Percentiles rank a stretch among this genome's conserved stretches.
Conservation (phyloP, 306 rosid genomes). For the Quercus dentata region DNA sequence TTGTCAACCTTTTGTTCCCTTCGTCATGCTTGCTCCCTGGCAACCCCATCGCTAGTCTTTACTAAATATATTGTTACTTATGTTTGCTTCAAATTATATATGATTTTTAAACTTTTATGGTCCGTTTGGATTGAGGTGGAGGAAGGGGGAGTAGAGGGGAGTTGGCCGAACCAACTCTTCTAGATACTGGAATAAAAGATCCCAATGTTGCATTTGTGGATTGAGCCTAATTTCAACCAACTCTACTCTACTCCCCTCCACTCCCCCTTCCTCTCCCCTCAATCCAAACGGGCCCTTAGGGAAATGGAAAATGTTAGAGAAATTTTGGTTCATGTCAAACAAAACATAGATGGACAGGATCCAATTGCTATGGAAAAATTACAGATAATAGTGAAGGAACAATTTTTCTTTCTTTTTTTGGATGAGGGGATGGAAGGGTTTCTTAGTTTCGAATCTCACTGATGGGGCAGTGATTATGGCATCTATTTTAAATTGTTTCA, state of each 20-base stretch:
- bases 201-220: no score
- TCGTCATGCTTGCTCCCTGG: neutral
- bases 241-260: no score
- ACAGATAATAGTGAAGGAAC: neutral
- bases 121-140: no score
- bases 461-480: neutral
- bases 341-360: neutral
- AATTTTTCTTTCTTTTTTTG: neutral
- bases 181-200: no score
- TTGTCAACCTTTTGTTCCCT: neutral
- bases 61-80: neutral
- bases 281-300: neutral
- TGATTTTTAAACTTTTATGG: neutral
- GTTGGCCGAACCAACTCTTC: no score
- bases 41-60: neutral
- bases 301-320: no score
- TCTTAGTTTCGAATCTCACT: neutral
- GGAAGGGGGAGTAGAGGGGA: no score
- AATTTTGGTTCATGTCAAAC: neutral
- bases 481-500: neutral
- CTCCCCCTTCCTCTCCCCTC: no score
- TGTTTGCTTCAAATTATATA: neutral
- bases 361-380: neutral
- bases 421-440: neutral
- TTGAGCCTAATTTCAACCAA: no score